Evolutionary conservation across 2,329 filamentous ascomycete species (phyloP).

Genomic region (Cytospora chrysosperma): DNA sequence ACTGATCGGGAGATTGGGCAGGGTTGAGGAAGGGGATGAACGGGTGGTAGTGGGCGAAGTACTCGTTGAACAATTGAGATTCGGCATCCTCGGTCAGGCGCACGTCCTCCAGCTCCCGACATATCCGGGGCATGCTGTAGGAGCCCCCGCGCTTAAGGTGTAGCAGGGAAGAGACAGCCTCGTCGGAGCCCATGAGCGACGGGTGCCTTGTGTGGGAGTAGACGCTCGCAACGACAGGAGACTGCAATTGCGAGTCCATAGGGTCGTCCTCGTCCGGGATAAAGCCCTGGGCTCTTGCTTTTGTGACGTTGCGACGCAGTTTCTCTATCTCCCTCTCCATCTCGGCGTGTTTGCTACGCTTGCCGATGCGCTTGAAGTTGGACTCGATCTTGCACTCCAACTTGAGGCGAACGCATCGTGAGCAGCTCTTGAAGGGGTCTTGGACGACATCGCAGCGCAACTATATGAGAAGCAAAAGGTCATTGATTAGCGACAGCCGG

Average conservation of each 20-base stretch:
- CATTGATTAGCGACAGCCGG: slow-evolving; percentile 22
- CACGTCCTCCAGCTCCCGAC: slow-evolving; percentile 62
- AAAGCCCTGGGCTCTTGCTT: slow-evolving; percentile 60
- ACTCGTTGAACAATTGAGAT: slow-evolving; percentile 63
- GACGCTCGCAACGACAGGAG: slow-evolving; percentile 56
- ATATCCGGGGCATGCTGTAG: slow-evolving; percentile 59
- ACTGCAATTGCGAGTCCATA: slow-evolving; percentile 53
- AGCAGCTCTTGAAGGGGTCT: slow-evolving; percentile 75
- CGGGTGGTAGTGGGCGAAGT: slow-evolving; percentile 71
- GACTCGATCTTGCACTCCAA: slow-evolving; percentile 84
- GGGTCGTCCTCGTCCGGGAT: slow-evolving; percentile 54
- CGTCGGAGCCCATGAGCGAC: slow-evolving; percentile 66
- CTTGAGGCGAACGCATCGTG: slow-evolving; percentile 74
- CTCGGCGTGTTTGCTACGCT: slow-evolving; percentile 79
- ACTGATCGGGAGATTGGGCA: slow-evolving; percentile 66
- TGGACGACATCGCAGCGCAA: slow-evolving; percentile 82
- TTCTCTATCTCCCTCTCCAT: slow-evolving; percentile 82
- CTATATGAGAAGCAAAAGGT: slow-evolving; percentile 40
- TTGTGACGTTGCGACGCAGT: slow-evolving; percentile 59
- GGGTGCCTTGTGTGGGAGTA: slow-evolving; percentile 62
- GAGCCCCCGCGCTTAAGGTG: slow-evolving; percentile 65
- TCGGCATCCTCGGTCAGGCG: slow-evolving; percentile 64
- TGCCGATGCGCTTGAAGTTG: slow-evolving; percentile 80
- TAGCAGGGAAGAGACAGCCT: slow-evolving; percentile 65
- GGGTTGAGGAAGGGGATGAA: slow-evolving; percentile 75